Conservation (phyloP, 179 eudicot species). For the Actinidia polygama region DNA sequence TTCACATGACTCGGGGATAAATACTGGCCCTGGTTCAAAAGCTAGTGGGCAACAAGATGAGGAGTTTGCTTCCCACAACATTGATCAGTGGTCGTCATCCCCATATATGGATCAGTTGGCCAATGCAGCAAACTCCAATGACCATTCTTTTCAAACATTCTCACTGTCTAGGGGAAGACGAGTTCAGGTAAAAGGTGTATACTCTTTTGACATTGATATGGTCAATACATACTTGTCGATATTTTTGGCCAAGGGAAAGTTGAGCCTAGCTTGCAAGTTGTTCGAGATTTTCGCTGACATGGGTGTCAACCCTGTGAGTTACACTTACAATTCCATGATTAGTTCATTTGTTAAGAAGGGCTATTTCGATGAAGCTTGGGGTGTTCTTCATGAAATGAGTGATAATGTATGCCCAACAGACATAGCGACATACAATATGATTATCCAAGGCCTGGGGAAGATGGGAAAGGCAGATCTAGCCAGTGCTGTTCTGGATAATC, state of each 20-base stretch:
- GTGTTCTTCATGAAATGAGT: slow-evolving; percentile 71
- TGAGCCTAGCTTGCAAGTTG: slow-evolving; percentile 83
- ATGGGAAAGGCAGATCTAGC: slow-evolving; percentile 90
- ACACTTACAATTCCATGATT: slow-evolving; percentile 84
- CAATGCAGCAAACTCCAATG: slow-evolving; percentile 36
- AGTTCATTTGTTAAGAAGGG: slow-evolving; percentile 91
- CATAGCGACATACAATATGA: slow-evolving; percentile 78
- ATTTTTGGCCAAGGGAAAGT: slow-evolving; percentile 75
- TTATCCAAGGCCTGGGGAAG: slow-evolving; percentile 85
- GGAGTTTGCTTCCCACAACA: slow-evolving; percentile 27
- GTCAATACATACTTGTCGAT: slow-evolving; percentile 87
- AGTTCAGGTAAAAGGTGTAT: slow-evolving; percentile 51
- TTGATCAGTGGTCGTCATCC: slow-evolving; percentile 82
- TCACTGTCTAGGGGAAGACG: slow-evolving; percentile 65
- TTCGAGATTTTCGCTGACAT: slow-evolving; percentile 76
- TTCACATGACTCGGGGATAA: slow-evolving; percentile 28
- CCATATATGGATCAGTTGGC: slow-evolving; percentile 83
- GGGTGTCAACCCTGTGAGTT: slow-evolving; percentile 71
- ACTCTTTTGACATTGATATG: slow-evolving; percentile 82
- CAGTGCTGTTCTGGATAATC: slow-evolving; percentile 59
- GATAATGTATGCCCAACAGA: slow-evolving; percentile 73
- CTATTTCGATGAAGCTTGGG: slow-evolving; percentile 81
- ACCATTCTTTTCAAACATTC: slow-evolving; percentile 38
- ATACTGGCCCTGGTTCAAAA: slow-evolving; percentile 12
- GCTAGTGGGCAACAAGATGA: slow-evolving; percentile 28